Base-by-base conservation (phyloP, 176 grass and related monocot species). In the Juncus inflexus region DNA sequence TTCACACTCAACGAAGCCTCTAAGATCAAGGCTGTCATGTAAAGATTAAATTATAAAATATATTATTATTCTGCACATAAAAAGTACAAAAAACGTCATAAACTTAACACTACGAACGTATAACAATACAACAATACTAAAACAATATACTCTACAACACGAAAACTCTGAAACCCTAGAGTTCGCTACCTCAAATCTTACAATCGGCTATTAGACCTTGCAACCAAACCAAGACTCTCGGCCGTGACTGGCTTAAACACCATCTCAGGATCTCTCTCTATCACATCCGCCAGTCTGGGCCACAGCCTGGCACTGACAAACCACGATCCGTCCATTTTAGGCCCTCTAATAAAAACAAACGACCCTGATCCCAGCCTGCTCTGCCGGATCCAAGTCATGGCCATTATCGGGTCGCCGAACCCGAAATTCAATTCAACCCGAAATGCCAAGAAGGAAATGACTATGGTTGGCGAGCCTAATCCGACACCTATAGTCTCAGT, bases 401-500 rank as follows among this genome's bases (percentile, higher is more conserved):
- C 60, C 56, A 89, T 4, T 37, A 54, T 16, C 3, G 85, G 82
- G 13, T 8, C 14, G 2, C 90, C 90, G 55, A 83, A 86, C 51
- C 90, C 85, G 4, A 95, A 89, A 60, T 95, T 74, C 2, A 75
- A 58, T 4, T 95, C 79, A 59, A 83, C 56, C 0, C 0, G 9
- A 66, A 95, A 89, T 6, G 73, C 0, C 53, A 82, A 36, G 67
- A 95, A 83, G 65, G 85, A 64, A 1, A 95, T 42, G 5, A 86
- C 73, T 66, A 89, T 12, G 28, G 76, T 77, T 0, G 85, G 82
- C 52, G 73, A 82, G 3, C 85, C 90, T 35, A 78, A 73, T 4
- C 85, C 90, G 1, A 83, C 5, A 3, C 79, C 79, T 59, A 95
- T 79, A 73, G 7, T 68, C 81, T 95, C 82, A 28, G 82, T 88